Evolutionary conservation across 1,139 yeast genomes (phyloP), one percentile per base, ranked within the genome.

Genomic region (Suhomyces ambrosiae): DNA sequence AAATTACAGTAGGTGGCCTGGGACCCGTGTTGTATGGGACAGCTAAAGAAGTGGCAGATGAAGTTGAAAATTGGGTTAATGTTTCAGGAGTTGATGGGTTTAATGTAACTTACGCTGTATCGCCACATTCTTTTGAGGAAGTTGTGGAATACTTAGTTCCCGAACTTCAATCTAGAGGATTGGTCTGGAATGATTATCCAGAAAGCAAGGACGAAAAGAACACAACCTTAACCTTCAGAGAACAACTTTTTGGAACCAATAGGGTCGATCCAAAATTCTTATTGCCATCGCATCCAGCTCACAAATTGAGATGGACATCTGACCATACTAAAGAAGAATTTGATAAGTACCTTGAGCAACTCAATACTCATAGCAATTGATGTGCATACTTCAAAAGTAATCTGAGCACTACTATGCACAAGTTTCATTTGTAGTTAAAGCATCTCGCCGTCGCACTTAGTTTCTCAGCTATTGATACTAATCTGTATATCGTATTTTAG

Each of bases 241-340:
- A 58, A 35, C 54, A 52, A 32, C 46, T 58, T 6, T 52, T 49
- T 33, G 59, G 59, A 21, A 30, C 30, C 11, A 25, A 38, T 12
- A 32, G 37, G 19, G 29, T 30, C 7, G 44, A 40, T 11, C 34
- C 44, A n/a, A 25, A 38, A 7, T 40, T 25, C 27, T 29, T 40
- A 9, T 37, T 32, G 32, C 40, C 42, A 15, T 29, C 36, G 21
- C 75, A 70, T 41, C 71, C 71, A 12, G 74, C 74, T 7, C 46
- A 67, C 45, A 53, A 52, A 2, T 52, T 67, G 29, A 64, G 71
- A 53, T 70, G 76, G 76, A 55, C 52, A 33, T 58, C 62, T 10
- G 67, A 64, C 15, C 67, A 60, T 40, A 38, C 66, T 1, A 63
- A 57, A 42, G 68, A 62, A 38, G 68, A 65, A 17, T 66, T 65